Base-by-base conservation (phyloP, 139 green algal species). In the Dunaliella sp. region DNA sequence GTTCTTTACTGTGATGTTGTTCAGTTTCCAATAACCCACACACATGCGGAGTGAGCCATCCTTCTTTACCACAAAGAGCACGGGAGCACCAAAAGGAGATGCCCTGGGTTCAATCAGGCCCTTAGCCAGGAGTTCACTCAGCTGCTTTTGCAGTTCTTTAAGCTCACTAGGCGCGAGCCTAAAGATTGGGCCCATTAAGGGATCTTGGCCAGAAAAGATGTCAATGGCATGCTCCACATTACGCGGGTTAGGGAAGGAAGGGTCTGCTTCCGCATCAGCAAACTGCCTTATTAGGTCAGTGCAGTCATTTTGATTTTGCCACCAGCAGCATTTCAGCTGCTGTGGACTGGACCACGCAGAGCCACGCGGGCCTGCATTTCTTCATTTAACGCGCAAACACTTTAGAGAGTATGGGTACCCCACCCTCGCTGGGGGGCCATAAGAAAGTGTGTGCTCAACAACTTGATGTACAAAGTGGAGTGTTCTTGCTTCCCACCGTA, bases 1-100 rank as follows among this genome's bases (percentile, higher is more conserved):
- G 38, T 84, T 88, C 32, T 90, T 90, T 22, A 90, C 59, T 0
- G 84, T 88, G 12, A 84, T 65, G 48, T 16, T 65, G 48, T 65
- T 65, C 48, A 65, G 16, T 65, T 65, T 65, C 16, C 48, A 16
- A 16, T 65, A 65, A 65, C 16, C 48, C 7, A 65, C 16, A 16
- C 48, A 65, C 48, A 65, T 65, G 7, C 48, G 7, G 7, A 65
- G 48, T 65, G 48, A 7, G 16, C 48, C 48, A 65, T 65, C 7
- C 16, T 65, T 65, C 48, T 65, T 65, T 65, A 7, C 16, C 16
- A 65, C 48, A 65, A 65, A 65, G 7, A 65, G 48, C 16, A 65
- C 48, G 16, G 48, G 48, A 65, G 48, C 7, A 65, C 48, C 48
- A 65, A 26, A 65, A 16, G 48, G 48, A 65, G 48, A 65, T 7